Conservation (phyloP, 73 alveolate species). For the Urostyla sp. region DNA sequence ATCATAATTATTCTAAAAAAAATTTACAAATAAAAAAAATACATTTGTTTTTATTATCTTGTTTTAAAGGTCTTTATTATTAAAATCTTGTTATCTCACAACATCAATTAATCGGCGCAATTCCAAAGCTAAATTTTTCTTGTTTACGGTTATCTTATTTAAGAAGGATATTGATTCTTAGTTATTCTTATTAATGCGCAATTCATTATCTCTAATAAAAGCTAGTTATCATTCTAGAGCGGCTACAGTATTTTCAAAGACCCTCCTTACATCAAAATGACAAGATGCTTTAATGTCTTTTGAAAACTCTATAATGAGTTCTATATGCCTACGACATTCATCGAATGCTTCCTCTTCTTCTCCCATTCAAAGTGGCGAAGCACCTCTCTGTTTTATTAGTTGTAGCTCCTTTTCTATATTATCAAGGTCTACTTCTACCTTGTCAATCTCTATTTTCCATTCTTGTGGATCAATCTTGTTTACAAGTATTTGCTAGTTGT, state of each 20-base stretch:
- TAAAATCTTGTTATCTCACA: constrained; percentile 12
- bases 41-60: neutral
- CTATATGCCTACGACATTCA: constrained; percentile 40
- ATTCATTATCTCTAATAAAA: constrained; percentile 23
- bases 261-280: constrained; percentile 42
- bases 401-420: constrained; percentile 33
- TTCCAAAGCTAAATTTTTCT: constrained; percentile 33
- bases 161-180: neutral
- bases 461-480: constrained; percentile 63
- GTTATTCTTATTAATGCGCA: constrained; percentile 26
- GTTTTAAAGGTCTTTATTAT: constrained; percentile 35
- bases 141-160: neutral
- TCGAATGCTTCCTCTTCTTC: constrained; percentile 24
- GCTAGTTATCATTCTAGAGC: constrained; percentile 11
- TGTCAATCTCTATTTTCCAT: constrained; percentile 60
- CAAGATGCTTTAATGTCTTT: constrained; percentile 38
- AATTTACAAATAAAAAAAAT: neutral
- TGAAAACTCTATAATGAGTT: constrained; percentile 18
- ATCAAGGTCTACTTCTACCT: constrained; percentile 49
- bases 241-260: constrained; percentile 24
- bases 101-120: constrained; percentile 13
- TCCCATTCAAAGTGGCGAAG: neutral
- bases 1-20: constrained; percentile 25
- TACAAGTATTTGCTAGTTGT: constrained; percentile 8
- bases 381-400: constrained; percentile 14